A percentile compares a stretch with the other conserved stretches of the same genome.
Conservation (phyloP, 108 stramenopile genomes). For the Skeletonema tropicum region DNA sequence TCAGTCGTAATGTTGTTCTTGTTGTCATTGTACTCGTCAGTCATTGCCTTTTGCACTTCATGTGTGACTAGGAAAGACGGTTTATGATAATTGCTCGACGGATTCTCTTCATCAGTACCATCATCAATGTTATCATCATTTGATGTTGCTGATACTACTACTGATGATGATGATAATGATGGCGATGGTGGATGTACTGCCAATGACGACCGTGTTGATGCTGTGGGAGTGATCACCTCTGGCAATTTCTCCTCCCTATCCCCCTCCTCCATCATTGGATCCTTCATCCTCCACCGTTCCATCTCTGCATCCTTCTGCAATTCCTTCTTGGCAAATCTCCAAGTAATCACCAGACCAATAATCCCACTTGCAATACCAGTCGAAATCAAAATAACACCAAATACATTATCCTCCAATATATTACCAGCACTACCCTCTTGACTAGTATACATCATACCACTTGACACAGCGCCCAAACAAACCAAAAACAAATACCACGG, state of each 20-base stretch:
- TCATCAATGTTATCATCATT: neutral
- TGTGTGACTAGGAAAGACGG: neutral
- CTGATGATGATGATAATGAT: no score
- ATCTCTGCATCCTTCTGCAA: constrained; percentile 30
- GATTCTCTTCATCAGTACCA: neutral
- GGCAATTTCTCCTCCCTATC: neutral
- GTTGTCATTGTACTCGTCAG: neutral
- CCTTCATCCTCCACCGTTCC: neutral
- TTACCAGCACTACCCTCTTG: neutral
- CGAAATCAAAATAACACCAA: constrained; percentile 21
- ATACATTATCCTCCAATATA: neutral
- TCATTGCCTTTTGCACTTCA: neutral
- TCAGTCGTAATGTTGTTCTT: neutral
- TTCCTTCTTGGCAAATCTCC: constrained; percentile 52
- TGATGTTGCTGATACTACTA: neutral
- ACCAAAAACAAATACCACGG: constrained; percentile 47
- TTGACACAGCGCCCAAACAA: constrained; percentile 35
- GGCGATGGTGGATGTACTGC: neutral
- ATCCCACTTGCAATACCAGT: constrained; percentile 34
- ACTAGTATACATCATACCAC: neutral
- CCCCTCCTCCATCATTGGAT: neutral
- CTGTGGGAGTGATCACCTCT: no score
- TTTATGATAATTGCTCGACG: neutral
- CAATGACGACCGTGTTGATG: constrained; percentile 2
- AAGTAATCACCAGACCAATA: constrained; percentile 44